Evolutionary conservation across 345 rosid genomes (phyloP), one percentile per base, ranked within the genome.

Genomic region (Firmiana major): DNA sequence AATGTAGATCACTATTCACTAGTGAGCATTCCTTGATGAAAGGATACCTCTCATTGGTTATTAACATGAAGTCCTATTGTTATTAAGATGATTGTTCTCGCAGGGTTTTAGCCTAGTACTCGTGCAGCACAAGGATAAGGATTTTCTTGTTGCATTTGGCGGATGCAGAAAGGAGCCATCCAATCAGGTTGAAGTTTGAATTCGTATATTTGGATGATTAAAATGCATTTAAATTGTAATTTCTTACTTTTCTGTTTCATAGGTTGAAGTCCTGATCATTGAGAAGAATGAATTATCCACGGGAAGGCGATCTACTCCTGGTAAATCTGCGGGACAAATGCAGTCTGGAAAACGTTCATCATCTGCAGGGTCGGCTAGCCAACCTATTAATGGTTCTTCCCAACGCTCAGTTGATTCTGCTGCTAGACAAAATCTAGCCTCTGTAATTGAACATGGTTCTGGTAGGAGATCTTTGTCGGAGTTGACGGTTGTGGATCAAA

Each of bases 101-200:
- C 84, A 96, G 97, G 99, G 99, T 60, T 93, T 96, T 80, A 93
- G 97, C 83, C 84, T 96, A 58, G 97, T 90, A 74, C 91, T 88
- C 77, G 88, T 89, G 79, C 94, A 89, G 77, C 97, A 92, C 88
- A 92, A 92, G 83, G 99, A 91, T 63, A 92, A 91, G 81, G 97
- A 92, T 84, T 87, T 88, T 80, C 99, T 96, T 12, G 94, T 96
- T 83, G 97, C 99, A 46, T 96, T 96, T 71, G 97, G 98, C 73
- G 99, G 99, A 73, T 80, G 79, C 31, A 92, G 80, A 82, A 96
- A 93, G 82, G 98, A 96, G 81, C 91, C 90, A 48, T 91, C 95
- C 17, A 90, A 93, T 84, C 98, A 93, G 99, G 99, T 96, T 63
- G 19, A 79, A 63, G 79, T 54, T 68, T 79, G 75, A 65, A 53